Percentiles rank a stretch among this genome's conserved stretches.
Conservation (phyloP, 345 rosid species). For the Gossypium stocksii region DNA sequence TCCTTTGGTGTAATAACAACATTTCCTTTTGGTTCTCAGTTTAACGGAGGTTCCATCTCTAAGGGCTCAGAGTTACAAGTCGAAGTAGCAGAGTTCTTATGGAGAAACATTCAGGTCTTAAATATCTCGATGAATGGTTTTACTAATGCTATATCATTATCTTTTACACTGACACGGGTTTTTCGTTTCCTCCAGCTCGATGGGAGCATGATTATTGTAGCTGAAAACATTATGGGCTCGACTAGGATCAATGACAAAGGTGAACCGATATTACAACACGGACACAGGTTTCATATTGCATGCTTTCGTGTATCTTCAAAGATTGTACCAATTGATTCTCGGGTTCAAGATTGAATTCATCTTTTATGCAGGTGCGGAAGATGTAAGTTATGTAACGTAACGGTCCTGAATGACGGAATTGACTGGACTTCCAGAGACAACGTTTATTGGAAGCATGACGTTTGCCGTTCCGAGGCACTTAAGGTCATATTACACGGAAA, state of each 20-base stretch:
- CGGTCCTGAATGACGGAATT: constrained; percentile 68
- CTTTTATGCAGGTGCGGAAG: constrained; percentile 65
- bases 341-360: constrained; percentile 7
- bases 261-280: constrained; percentile 65
- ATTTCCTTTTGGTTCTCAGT: constrained; percentile 36
- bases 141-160: background rate
- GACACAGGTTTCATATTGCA: constrained; percentile 49
- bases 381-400: constrained; percentile 71
- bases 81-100: constrained; percentile 82
- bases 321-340: background rate
- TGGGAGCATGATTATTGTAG: constrained; percentile 74
- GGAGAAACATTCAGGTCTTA: constrained; percentile 84
- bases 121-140: constrained; percentile 5
- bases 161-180: constrained; percentile 19
- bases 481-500: constrained; percentile 78
- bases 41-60: constrained; percentile 69
- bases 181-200: constrained; percentile 48
- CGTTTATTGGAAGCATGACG: constrained; percentile 83
- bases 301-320: constrained; percentile 12
- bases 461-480: constrained; percentile 55
- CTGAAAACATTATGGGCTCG: constrained; percentile 78
- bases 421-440: constrained; percentile 69
- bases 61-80: constrained; percentile 76
- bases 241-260: constrained; percentile 38
- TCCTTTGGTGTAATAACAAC: background rate